A percentile compares a stretch with the other conserved stretches of the same genome.
Evolutionary conservation across 257 asterid genomes (phyloP).

Genomic region (Nicotiana attenuata): DNA sequence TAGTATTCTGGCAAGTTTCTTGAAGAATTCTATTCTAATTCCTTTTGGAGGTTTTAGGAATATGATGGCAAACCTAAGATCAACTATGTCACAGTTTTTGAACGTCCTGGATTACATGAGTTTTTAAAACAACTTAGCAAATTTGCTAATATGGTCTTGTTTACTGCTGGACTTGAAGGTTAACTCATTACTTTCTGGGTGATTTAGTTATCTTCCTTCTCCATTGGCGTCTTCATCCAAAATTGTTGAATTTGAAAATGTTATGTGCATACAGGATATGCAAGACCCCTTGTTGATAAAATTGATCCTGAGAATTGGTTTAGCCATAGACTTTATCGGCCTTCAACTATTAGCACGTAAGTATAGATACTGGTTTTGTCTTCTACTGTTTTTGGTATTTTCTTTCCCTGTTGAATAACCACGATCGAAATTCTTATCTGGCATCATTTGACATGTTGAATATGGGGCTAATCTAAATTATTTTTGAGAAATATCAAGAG

Average conservation of each 20-base stretch:
- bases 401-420: too few relatives aligned
- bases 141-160: slow-evolving; percentile 80
- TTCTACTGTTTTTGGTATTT: neutral
- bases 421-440: neutral
- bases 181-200: neutral
- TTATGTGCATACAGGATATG: slow-evolving; percentile 58
- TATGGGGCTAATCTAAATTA: neutral
- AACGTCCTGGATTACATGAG: slow-evolving; percentile 84
- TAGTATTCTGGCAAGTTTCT: neutral
- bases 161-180: slow-evolving; percentile 99
- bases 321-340: slow-evolving; percentile 72
- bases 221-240: neutral
- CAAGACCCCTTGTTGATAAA: slow-evolving; percentile 88
- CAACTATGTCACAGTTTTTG: slow-evolving; percentile 95
- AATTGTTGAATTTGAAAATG: neutral
- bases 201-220: neutral
- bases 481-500: neutral
- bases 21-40: neutral
- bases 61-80: slow-evolving; percentile 82
- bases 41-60: slow-evolving; percentile 38
- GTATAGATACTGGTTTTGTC: slow-evolving; percentile 21
- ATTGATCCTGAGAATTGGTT: slow-evolving; percentile 65
- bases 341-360: slow-evolving; percentile 87
- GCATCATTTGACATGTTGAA: slow-evolving; percentile 1
- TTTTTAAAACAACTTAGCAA: slow-evolving; percentile 71